Evolutionary conservation across 129 eudicot species (phyloP), one percentile per base, ranked within the genome.

Genomic region (Flaveria sonorensis): DNA sequence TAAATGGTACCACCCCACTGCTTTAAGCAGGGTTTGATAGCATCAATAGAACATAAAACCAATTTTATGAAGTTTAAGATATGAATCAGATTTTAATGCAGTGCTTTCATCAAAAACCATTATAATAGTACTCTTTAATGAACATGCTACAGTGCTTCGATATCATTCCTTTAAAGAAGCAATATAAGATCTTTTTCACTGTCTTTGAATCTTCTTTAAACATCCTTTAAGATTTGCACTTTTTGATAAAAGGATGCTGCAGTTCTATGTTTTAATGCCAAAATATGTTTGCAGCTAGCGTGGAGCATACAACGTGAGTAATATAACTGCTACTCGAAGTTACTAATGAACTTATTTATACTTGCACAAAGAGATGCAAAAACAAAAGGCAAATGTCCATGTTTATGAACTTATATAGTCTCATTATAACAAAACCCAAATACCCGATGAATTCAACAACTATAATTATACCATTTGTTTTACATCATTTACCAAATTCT

Each of bases 61-160:
- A 28, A 2, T 21, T 23, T 16, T 39, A 21, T 16, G 15, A 24
- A 24, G 28, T 24, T 24, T 24, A 24, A 0, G 28, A 36, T 4
- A 59, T 6, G 10, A 47, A 55, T 47, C 26, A 52, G 28, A 70
- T 50, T 70, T 56, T 20, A 60, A 40, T 59, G 68, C 36, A 59
- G 69, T 43, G 28, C 10, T 59, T 59, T 10, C 70, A 77, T 69
- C 23, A 42, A 14, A 76, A 64, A 50, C 10, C 73, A 48, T 28
- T 18, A 23, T 30, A 19, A 10, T 18, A 48, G 51, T 47, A 20
- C 8, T 46, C 62, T 75, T 63, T 71, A 15, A 12, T 14, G 78
- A 7, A 20, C 2, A 20, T 36, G 23, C 72, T 63, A 66, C 62
- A 76, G 36, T 32, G 77, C n/a, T 72, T 63, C 11, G 69, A 63